Conservation (phyloP, 2,329 filamentous ascomycete genomes). For the Alternaria sp. region DNA sequence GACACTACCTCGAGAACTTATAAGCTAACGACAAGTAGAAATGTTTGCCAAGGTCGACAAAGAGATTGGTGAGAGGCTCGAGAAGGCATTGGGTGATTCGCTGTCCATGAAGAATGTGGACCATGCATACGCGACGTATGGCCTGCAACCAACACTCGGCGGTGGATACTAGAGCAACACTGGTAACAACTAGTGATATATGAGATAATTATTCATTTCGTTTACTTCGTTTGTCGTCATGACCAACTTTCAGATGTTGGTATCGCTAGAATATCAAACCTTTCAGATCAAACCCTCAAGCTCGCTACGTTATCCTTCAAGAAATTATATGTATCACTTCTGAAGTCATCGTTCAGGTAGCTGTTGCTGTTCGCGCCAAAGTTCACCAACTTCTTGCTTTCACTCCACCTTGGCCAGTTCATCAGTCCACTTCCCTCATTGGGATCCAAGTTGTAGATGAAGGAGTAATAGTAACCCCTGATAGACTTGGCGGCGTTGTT, state of each 20-base stretch:
- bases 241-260: not conserved
- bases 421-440: constrained; percentile 62
- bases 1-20: no score
- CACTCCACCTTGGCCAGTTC: constrained; percentile 65
- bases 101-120: no score
- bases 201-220: not conserved
- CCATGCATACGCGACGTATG: no score
- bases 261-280: not conserved
- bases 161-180: not conserved
- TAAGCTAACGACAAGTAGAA: no score
- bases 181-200: not conserved
- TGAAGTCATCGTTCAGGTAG: constrained; percentile 61
- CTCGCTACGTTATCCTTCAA: constrained; percentile 44
- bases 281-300: constrained; percentile 19
- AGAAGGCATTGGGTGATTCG: no score
- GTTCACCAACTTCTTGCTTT: constrained; percentile 61
- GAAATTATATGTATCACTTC: constrained; percentile 55
- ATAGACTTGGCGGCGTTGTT: constrained; percentile 69
- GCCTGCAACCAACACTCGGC: no score
- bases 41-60: no score
- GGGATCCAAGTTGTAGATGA: constrained; percentile 75
- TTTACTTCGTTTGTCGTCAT: not conserved
- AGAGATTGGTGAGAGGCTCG: no score
- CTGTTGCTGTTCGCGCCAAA: constrained; percentile 53
- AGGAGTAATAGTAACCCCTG: constrained; percentile 76